Evolutionary conservation across 768 basidiomycete species (phyloP), one percentile per base, ranked within the genome.

Genomic region (Phlegmacium glaucopus): DNA sequence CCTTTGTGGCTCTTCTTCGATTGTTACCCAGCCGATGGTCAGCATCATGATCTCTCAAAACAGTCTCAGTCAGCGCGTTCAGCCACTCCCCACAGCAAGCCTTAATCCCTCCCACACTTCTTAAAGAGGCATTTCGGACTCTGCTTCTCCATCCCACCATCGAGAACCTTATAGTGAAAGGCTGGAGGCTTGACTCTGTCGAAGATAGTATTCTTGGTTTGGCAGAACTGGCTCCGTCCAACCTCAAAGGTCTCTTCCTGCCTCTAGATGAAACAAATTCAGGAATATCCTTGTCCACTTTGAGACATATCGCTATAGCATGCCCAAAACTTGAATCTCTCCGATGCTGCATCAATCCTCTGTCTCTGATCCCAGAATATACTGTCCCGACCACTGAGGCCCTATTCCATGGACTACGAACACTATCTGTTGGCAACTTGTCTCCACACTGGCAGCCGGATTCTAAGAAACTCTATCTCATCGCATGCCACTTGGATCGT

Each of bases 401-500:
- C 4, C 17, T 38, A 1, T 12, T 29, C 9, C 47, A 55, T 32
- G 28, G 29, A 1, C 42, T 55, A 22, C 27, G 39, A 18, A 25
- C 34, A 4, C 34, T 55, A 15, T 47, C 41, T 11, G 41, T 47
- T 13, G 40, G 37, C 9, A 4, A 6, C 9, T 8, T 25, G 7
- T 9, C 39, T 8, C n/a, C n/a, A n/a, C n/a, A n/a, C n/a, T n/a
- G n/a, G n/a, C 11, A 38, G 6, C 5, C 44, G 12, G 40, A 52
- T 16, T 18, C 46, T 15, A 15, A 37, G 3, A 9, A 22, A 8
- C 37, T 40, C 15, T 37, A 42, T 4, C 9, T 13, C 8, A 22
- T 55, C 26, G 47, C 54, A 13, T 37, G 47, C 10, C 44, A 55
- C 29, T 35, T 55, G 12, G 15, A 42, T 18, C n/a, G 48, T 17